Conservation (phyloP, 1,284 basidiomycete genomes). For the Stygiomarasmius scandens region DNA sequence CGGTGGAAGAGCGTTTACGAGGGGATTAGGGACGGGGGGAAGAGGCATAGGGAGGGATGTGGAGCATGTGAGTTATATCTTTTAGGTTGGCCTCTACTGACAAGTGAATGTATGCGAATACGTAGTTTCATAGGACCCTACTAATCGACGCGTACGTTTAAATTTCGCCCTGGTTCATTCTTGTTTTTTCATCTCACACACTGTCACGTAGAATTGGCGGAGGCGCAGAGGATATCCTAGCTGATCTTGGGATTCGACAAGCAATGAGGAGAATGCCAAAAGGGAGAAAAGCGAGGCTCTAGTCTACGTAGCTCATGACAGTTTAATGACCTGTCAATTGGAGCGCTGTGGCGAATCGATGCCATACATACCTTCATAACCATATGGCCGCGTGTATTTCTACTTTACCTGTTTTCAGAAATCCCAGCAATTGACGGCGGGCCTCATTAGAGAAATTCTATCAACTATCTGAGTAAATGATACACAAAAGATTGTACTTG, state of each 20-base stretch:
- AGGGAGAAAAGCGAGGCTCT: constrained; percentile 48
- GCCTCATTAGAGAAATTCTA: too few relatives aligned
- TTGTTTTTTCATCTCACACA: not conserved
- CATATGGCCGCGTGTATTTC: too few relatives aligned
- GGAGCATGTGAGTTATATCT: constrained; percentile 51
- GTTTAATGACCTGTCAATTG: too few relatives aligned
- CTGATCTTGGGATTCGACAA: constrained; percentile 66
- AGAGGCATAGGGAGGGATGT: constrained; percentile 70
- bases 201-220: not conserved
- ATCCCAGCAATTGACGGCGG: too few relatives aligned
- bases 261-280: constrained; percentile 62
- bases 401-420: too few relatives aligned
- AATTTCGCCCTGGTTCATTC: too few relatives aligned
- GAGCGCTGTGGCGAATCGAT: too few relatives aligned
- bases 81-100: constrained; percentile 8
- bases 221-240: constrained; percentile 55
- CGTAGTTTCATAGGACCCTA: constrained; percentile 62
- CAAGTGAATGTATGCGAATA: too few relatives aligned
- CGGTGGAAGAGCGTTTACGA: constrained; percentile 68
- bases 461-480: too few relatives aligned
- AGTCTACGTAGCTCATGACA: too few relatives aligned
- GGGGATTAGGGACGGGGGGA: constrained; percentile 17
- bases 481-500: too few relatives aligned
- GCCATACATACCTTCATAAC: too few relatives aligned
- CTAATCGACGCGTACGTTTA: constrained; percentile 56